Percentiles rank a stretch among this genome's conserved stretches.
Conservation (phyloP, 306 rosid species). For the Hylodesmum podocarpum region DNA sequence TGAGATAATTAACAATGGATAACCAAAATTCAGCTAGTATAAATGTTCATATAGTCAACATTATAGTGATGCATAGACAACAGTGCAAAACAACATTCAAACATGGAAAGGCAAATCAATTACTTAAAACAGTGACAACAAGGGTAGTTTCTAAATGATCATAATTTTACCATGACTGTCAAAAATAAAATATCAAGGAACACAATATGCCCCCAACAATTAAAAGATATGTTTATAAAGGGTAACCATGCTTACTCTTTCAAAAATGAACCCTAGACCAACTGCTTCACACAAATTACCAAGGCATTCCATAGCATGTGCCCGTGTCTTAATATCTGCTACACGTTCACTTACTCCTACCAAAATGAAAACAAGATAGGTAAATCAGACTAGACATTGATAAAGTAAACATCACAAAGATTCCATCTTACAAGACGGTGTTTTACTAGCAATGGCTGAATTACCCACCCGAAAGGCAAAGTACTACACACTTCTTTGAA, state of each 20-base stretch:
- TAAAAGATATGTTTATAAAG: neutral
- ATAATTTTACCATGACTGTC: neutral
- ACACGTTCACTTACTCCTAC: conserved; percentile 95
- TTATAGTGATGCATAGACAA: neutral
- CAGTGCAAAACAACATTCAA: neutral
- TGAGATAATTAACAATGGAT: neutral
- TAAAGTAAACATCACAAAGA: neutral
- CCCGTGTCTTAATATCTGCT: conserved; percentile 97
- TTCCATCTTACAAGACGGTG: neutral
- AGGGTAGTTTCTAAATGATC: neutral
- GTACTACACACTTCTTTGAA: conserved; percentile 93
- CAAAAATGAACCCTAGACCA: conserved; percentile 96
- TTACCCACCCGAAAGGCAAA: conserved; percentile 80
- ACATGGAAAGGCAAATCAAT: neutral
- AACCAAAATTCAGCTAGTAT: neutral
- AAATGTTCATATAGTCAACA: neutral
- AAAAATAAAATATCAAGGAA: neutral
- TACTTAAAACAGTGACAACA: neutral
- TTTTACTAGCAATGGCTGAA: neutral
- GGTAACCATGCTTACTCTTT: conserved; percentile 69
- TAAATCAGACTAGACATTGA: neutral
- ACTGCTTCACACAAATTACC: conserved; percentile 86
- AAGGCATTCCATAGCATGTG: conserved; percentile 91
- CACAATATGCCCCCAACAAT: neutral
- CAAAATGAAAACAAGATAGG: conserved; percentile 22